Evolutionary conservation across 2,329 filamentous ascomycete genomes (phyloP).

Genomic region (Fusarium aywerte): DNA sequence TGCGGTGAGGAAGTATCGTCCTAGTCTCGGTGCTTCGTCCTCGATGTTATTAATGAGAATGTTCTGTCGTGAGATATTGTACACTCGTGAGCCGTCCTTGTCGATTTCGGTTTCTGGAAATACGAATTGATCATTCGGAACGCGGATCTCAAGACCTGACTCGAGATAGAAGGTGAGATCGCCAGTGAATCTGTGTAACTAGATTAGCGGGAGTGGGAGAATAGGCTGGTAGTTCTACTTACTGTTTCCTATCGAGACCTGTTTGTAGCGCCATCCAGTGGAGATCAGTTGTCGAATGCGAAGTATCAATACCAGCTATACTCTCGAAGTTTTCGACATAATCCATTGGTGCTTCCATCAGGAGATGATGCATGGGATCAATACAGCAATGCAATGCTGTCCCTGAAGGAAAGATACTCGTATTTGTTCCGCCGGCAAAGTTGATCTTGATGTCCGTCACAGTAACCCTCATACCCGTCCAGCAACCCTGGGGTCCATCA

Average conservation of each 20-base stretch:
- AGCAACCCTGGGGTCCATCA: conserved; percentile 28
- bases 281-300: conserved; percentile 17
- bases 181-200: conserved; percentile 39
- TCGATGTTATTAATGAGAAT: conserved; percentile 42
- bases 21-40: conserved; percentile 42
- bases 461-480: conserved; percentile 40
- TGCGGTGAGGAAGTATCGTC: conserved; percentile 50
- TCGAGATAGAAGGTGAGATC: conserved; percentile 47
- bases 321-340: conserved; percentile 40
- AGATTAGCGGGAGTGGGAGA: accelerated
- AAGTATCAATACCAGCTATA: conserved; percentile 2
- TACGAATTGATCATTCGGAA: conserved; percentile 48
- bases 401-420: conserved; percentile 44
- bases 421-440: conserved; percentile 42
- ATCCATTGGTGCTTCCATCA: conserved; percentile 43
- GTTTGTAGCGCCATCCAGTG: conserved; percentile 34
- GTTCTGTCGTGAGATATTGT: conserved; percentile 31
- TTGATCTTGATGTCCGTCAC: conserved; percentile 45
- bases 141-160: conserved; percentile 45
- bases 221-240: background rate
- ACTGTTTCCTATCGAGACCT: conserved; percentile 23
- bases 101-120: conserved; percentile 45
- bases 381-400: conserved; percentile 45
- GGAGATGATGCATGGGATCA: conserved; percentile 47
- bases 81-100: conserved; percentile 41